Base-by-base conservation (phyloP, 192 early-diverging fungal species). In the Coemansia sp. region DNA sequence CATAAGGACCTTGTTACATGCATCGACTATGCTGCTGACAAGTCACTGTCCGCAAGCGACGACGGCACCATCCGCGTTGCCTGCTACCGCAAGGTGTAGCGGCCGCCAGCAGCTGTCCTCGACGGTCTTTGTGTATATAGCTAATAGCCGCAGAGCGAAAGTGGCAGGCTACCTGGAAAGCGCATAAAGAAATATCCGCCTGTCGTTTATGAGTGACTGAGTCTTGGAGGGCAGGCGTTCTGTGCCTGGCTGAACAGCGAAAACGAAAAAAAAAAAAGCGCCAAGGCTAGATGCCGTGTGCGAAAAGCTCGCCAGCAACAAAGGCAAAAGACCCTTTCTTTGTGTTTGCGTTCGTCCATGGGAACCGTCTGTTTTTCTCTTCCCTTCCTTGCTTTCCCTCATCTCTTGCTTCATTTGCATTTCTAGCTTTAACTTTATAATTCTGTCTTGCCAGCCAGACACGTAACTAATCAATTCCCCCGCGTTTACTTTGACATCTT, bases 1-100 rank as follows among this genome's bases (percentile, higher is more conserved):
- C 80, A 82, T 72, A 82, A 82, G 75, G 80, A 71, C 19, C 66
- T 82, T 65, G 62, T 82, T 13, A 61, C 72, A 5, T 74, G 68
- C 68, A 71, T 82, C 13, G 80, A 82, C 57, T 73, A 69, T 59
- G 80, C 75, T 0, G 80, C 74, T 18, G 75, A 74, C 72, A 51
- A 69, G 22, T 69, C 67, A 49, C 72, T 82, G 36, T 82, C 80
- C 5, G 80, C 80, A 18, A 77, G 80, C 66, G 74, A 77, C 41
- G 80, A 82, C 56, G 80, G 80, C 21, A 82, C 80, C n/a, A 73
- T 82, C 46, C 74, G 74, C 18, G 75, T 82, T 13, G 80, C 80
- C 22, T 60, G 65, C 18, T 82, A 74, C 63, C 80, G 80, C 57
- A 73, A 74, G 36, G 80, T 82, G 12, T 82, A 73, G 16, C n/a